Percentiles rank a stretch among this genome's conserved stretches.
phyloP scores from a whole-genome alignment of 2,329 filamentous ascomycete species.

The Plectosphaerella cucumerina region DNA sequence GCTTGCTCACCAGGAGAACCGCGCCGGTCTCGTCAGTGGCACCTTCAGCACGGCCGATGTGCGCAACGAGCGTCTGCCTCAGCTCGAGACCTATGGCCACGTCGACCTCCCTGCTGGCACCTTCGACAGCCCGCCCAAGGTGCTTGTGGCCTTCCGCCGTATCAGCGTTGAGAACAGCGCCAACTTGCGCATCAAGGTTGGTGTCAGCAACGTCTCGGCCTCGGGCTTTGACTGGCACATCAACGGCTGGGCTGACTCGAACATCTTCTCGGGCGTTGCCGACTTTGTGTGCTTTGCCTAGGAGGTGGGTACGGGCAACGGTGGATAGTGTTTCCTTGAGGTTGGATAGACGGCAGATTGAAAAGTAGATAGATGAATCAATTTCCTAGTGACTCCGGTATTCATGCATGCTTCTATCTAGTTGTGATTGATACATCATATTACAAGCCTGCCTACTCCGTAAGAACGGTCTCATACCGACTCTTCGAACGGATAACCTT shows the following conservation, averaged over 20 bases:
- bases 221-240: slow-evolving; percentile 3
- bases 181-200: slow-evolving; percentile 2
- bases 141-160: not conserved
- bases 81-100: not conserved
- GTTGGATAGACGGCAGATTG: too few relatives aligned
- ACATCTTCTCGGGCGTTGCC: slow-evolving; percentile 2
- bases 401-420: too few relatives aligned
- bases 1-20: slow-evolving; percentile 9
- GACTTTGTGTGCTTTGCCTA: slow-evolving; percentile 1
- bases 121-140: not conserved
- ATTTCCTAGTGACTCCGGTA: too few relatives aligned
- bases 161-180: not conserved
- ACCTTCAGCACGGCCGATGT: slow-evolving; percentile 8
- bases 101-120: not conserved
- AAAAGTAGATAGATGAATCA: too few relatives aligned
- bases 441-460: too few relatives aligned
- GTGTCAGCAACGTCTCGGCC: slow-evolving; percentile 1
- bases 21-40: slow-evolving; percentile 7
- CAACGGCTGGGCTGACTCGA: slow-evolving; percentile 1
- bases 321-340: too few relatives aligned
- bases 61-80: not conserved
- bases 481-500: slow-evolving; percentile 33
- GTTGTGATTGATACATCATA: too few relatives aligned
- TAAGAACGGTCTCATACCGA: slow-evolving; percentile 28
- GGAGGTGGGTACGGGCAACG: not conserved